Evolutionary conservation across 2,329 filamentous ascomycete species (phyloP).

Genomic region (Didymella keratinophila): DNA sequence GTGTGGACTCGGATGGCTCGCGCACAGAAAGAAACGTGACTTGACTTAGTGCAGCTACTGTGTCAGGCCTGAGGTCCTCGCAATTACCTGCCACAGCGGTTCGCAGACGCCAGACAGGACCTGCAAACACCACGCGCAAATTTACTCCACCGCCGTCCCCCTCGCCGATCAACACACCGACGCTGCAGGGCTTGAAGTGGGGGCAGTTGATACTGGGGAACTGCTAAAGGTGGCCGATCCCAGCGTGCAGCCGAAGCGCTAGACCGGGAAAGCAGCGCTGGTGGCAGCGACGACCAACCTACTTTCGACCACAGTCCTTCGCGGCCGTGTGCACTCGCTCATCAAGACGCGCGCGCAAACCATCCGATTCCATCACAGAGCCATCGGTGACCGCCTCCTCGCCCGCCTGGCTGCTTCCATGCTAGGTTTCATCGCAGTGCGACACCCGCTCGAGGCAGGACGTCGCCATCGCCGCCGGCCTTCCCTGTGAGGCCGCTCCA

Average conservation of each 20-base stretch:
- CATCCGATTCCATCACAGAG: conserved; percentile 46
- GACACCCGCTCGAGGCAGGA: conserved; percentile 54
- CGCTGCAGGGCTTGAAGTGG: conserved; percentile 16
- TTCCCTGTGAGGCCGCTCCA: conserved; percentile 46
- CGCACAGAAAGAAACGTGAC: not conserved
- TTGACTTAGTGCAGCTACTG: not conserved
- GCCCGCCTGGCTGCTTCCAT: conserved; percentile 48
- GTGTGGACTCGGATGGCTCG: no score
- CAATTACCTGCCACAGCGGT: not conserved
- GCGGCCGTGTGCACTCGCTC: conserved; percentile 43
- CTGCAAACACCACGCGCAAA: not conserved
- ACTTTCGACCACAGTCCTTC: conserved; percentile 31
- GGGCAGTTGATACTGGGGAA: conserved; percentile 20
- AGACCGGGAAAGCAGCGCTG: conserved; percentile 13
- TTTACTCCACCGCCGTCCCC: not conserved
- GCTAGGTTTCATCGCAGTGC: conserved; percentile 49
- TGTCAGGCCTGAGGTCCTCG: not conserved
- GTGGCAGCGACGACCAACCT: conserved; percentile 19
- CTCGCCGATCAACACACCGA: conserved; percentile 14
- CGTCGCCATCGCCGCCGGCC: conserved; percentile 50
- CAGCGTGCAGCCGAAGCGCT: conserved; percentile 18
- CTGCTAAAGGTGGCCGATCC: conserved; percentile 21
- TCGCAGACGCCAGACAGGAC: not conserved
- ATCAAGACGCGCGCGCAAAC: conserved; percentile 44
- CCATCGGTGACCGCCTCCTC: conserved; percentile 39